phyloP scores from a whole-genome alignment of 192 early-diverging fungal species.

The Ambispora gerdemannii region DNA sequence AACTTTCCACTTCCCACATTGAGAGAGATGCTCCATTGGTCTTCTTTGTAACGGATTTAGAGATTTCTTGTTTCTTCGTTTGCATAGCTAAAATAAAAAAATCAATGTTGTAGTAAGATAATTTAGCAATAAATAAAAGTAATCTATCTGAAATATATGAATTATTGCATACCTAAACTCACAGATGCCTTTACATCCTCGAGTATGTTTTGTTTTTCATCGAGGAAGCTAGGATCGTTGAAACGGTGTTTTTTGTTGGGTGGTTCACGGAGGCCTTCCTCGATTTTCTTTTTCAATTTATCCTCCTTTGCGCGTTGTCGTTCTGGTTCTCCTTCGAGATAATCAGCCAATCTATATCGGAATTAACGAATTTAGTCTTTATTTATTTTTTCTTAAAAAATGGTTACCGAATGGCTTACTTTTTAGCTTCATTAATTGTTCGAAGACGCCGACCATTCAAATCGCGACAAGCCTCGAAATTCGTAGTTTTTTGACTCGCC shows the following conservation, averaged over 20 bases:
- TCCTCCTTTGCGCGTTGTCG: slow-evolving; percentile 61
- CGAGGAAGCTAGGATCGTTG: slow-evolving; percentile 76
- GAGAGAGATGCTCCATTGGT: background rate
- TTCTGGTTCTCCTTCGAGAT: slow-evolving; percentile 64
- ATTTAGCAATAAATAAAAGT: too few relatives aligned
- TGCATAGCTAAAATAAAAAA: slow-evolving; percentile 24
- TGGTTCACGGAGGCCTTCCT: slow-evolving; percentile 56
- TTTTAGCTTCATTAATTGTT: slow-evolving; percentile 87
- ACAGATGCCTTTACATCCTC: slow-evolving; percentile 62
- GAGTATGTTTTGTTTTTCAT: slow-evolving; percentile 62
- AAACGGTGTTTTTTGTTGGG: slow-evolving; percentile 73
- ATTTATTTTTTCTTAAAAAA: slow-evolving; percentile 5
- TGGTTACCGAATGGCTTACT: slow-evolving; percentile 46
- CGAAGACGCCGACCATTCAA: slow-evolving; percentile 83
- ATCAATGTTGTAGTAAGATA: background rate
- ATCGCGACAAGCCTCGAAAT: slow-evolving; percentile 93
- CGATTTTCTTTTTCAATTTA: slow-evolving; percentile 71
- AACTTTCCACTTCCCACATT: background rate
- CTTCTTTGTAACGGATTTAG: background rate
- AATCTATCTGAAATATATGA: background rate
- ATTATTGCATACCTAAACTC: slow-evolving; percentile 21
- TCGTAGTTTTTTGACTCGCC: slow-evolving; percentile 84
- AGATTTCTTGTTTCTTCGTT: slow-evolving; percentile 12
- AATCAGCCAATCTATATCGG: slow-evolving; percentile 75
- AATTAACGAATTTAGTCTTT: background rate